Evolutionary conservation across 2,329 filamentous ascomycete species (phyloP).

Genomic region (Phialocephala sp.): DNA sequence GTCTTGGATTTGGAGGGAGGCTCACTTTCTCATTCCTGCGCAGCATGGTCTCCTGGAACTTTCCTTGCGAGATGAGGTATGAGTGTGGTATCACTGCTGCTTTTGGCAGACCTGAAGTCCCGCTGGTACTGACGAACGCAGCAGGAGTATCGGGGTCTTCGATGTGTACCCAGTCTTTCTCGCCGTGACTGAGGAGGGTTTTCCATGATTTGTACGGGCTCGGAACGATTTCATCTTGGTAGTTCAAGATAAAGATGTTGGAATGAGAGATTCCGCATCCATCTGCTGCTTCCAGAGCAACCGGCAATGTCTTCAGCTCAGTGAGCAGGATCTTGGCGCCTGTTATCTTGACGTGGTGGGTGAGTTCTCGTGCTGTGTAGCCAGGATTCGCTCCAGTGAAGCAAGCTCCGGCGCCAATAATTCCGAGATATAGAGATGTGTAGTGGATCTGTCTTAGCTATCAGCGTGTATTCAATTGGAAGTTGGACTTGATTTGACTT

Average conservation of each 20-base stretch:
- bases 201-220: slow-evolving; percentile 30
- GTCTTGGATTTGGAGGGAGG: not conserved
- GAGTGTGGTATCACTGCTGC: slow-evolving; percentile 43
- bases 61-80: slow-evolving; percentile 24
- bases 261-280: slow-evolving; percentile 37
- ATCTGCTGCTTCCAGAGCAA: slow-evolving; percentile 32
- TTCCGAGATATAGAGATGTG: slow-evolving; percentile 30
- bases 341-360: slow-evolving; percentile 38
- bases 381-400: slow-evolving; percentile 39
- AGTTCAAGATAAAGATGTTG: slow-evolving; percentile 39
- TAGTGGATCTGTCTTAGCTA: slow-evolving; percentile 13
- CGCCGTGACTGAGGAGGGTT: slow-evolving; percentile 30
- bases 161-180: slow-evolving; percentile 34
- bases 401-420: slow-evolving; percentile 37
- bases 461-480: not conserved
- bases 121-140: slow-evolving; percentile 52
- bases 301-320: slow-evolving; percentile 34
- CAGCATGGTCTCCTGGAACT: slow-evolving; percentile 16
- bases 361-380: slow-evolving; percentile 38
- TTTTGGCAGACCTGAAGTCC: slow-evolving; percentile 63
- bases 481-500: slow-evolving; percentile 2
- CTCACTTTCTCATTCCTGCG: not conserved
- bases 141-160: slow-evolving; percentile 30
- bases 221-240: slow-evolving; percentile 29
- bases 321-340: slow-evolving; percentile 37